phyloP scores from a whole-genome alignment of 2,329 filamentous ascomycete species.

The Colletotrichum endophyticum region DNA sequence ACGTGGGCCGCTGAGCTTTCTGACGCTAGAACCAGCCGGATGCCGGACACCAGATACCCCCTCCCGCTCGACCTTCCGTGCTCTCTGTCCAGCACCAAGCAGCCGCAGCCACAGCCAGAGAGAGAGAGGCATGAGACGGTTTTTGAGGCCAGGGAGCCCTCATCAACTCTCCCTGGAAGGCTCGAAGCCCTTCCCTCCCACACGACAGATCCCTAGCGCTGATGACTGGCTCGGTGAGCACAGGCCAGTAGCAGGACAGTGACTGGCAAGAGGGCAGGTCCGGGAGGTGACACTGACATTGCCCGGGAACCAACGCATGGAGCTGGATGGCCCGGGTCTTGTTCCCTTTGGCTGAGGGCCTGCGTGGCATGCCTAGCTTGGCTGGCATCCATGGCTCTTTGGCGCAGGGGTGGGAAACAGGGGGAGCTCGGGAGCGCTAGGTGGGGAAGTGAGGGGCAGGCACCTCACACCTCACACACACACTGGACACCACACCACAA shows the following conservation, averaged over 20 bases:
- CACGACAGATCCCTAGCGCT: background rate
- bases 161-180: background rate
- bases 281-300: background rate
- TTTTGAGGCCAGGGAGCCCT: background rate
- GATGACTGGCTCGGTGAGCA: background rate
- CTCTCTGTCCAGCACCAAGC: background rate
- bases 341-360: background rate
- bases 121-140: background rate
- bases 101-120: background rate
- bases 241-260: background rate
- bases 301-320: background rate
- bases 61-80: background rate
- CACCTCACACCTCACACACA: background rate
- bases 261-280: background rate
- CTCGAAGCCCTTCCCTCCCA: background rate
- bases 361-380: background rate
- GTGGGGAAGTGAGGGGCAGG: slow-evolving; percentile 8
- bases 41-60: background rate
- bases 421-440: slow-evolving; percentile 7
- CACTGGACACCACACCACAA: background rate
- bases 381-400: background rate
- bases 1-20: background rate
- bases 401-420: background rate
- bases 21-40: background rate
- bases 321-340: background rate